phyloP scores from a whole-genome alignment of 2,329 filamentous ascomycete species.

The Cephalotrichum gorgonifer region DNA sequence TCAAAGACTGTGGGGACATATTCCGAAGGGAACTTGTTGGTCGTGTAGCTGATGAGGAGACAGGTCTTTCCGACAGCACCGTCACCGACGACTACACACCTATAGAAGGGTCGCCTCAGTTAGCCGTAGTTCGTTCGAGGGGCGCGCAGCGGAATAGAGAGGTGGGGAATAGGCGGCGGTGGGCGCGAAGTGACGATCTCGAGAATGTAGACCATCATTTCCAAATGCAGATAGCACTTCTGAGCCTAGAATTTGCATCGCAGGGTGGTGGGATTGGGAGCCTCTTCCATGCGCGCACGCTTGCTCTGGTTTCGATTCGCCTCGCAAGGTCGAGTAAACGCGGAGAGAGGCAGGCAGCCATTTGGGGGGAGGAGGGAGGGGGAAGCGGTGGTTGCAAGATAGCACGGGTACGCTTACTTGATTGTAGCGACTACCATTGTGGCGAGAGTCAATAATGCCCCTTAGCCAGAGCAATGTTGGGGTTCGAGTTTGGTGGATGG shows the following conservation, averaged over 20 bases:
- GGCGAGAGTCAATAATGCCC: conserved; percentile 27
- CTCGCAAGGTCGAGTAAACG: conserved; percentile 7
- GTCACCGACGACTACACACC: conserved; percentile 97
- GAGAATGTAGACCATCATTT: too few species aligned
- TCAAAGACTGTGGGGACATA: conserved; percentile 99
- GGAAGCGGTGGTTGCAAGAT: too few species aligned
- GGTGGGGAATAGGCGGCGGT: neutral
- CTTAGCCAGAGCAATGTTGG: conserved; percentile 21
- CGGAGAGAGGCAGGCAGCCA: conserved; percentile 4
- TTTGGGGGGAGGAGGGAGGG: neutral
- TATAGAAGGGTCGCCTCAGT: conserved; percentile 24
- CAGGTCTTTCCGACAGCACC: conserved; percentile 99
- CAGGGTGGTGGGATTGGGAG: conserved; percentile 8
- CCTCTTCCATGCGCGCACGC: too few species aligned
- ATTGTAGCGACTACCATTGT: conserved; percentile 55
- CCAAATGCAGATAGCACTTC: too few species aligned
- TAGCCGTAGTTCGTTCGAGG: neutral
- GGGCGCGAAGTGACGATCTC: neutral
- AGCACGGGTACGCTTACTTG: too few species aligned
- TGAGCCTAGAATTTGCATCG: too few species aligned
- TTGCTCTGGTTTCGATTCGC: too few species aligned
- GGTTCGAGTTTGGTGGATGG: conserved; percentile 5
- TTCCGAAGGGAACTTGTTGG: conserved; percentile 99
- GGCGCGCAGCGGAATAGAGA: too few species aligned
- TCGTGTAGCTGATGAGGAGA: conserved; percentile 97